Evolutionary conservation across 805 yeast species (phyloP).

Genomic region (Saccharomycopsis malanga): DNA sequence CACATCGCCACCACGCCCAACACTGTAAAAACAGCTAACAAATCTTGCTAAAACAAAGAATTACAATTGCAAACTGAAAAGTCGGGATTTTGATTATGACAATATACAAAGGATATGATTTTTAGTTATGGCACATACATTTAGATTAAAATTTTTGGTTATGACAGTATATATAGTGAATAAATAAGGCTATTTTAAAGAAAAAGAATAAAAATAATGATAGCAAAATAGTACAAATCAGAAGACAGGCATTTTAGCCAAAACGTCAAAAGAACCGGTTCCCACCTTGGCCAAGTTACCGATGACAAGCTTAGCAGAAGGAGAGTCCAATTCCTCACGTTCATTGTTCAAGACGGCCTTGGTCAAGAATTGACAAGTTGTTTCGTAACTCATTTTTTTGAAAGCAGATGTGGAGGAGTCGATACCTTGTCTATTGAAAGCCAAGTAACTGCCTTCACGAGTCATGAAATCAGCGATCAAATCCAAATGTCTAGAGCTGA

Average conservation of each 20-base stretch:
- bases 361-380: slow-evolving; percentile 94
- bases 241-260: slow-evolving; percentile 39
- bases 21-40: no score
- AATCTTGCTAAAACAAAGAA: no score
- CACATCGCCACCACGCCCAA: no score
- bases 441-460: slow-evolving; percentile 92
- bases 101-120: no score
- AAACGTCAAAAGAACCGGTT: slow-evolving; percentile 89
- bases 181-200: no score
- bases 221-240: no score
- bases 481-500: slow-evolving; percentile 89
- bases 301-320: slow-evolving; percentile 87
- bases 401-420: slow-evolving; percentile 92
- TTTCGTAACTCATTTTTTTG: slow-evolving; percentile 98
- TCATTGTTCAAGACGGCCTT: slow-evolving; percentile 93
- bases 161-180: no score
- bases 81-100: no score
- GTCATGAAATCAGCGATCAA: slow-evolving; percentile 99
- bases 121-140: no score
- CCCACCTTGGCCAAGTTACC: slow-evolving; percentile 91
- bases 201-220: no score
- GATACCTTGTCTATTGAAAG: slow-evolving; percentile 97
- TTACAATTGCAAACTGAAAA: no score
- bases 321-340: slow-evolving; percentile 79
- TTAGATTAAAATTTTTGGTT: no score